Evolutionary conservation across 2,329 filamentous ascomycete species (phyloP), one percentile per base, ranked within the genome.

Genomic region (Penicillium hesseltinei): DNA sequence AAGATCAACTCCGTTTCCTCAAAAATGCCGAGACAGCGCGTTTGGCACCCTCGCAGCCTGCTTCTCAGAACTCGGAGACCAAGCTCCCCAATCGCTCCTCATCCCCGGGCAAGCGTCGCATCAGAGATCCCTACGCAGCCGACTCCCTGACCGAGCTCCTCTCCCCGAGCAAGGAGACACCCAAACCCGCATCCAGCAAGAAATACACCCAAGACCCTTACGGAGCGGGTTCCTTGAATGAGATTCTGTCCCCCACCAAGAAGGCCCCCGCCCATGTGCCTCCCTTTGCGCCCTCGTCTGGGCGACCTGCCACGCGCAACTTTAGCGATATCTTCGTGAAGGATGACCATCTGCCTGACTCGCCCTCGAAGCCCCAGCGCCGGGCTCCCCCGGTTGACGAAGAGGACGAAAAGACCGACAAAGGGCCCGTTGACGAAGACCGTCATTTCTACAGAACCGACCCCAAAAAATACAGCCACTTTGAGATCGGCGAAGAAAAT

Each of bases 1-100:
- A 85, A 68, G 92, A 96, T 53, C 92, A 97, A 78, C 82, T 88
- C 66, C 87, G 86, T 68, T 79, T 96, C 68, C 90, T 96, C 67
- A 80, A 83, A 62, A 81, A 79, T 62, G 77, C 85, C 66, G 64
- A 69, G 42, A 69, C 71, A 21, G 64, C 68, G 8, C 56, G 62
- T 46, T 58, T 64, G 33, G 51, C 61, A 19, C 59, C 65, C 2
- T 58, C 65, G 15, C 58, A 59, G 27, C 56, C 62, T 7, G 56
- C 63, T 15, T 66, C 62, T 21, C 60, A 68, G 43, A 25, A 52
- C 51, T 57, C 47, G 4, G 47, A 51, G 17, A 58, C 64, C 49
- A 53, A 66, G 9, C 53, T 56, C 21, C 47, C 57, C 36, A 15
- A 47, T 4, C 60, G 62, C 36, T 50, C 63, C 40, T 57, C 63